Evolutionary conservation across 2,329 filamentous ascomycete genomes (phyloP).

Genomic region (Aspergillus neoniger): DNA sequence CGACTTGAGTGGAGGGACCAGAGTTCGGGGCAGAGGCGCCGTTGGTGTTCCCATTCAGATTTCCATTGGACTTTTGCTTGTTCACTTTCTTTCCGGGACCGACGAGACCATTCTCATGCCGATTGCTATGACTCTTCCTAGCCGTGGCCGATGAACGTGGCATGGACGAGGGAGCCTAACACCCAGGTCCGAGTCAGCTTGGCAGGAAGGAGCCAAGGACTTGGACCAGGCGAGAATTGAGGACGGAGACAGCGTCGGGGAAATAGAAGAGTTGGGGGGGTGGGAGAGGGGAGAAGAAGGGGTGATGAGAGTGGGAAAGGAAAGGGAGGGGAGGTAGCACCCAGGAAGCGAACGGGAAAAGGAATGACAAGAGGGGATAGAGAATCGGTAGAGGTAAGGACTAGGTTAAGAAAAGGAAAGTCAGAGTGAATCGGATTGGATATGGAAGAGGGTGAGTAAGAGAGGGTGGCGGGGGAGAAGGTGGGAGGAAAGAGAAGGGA

Average conservation of each 20-base stretch:
- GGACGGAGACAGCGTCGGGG: slow-evolving; percentile 24
- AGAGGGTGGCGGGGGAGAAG: slow-evolving; percentile 10
- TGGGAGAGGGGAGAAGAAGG: slow-evolving; percentile 8
- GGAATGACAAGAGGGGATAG: slow-evolving; percentile 21
- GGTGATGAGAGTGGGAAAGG: slow-evolving; percentile 2
- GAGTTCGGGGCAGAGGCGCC: slow-evolving; percentile 43
- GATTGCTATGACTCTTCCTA: slow-evolving; percentile 66
- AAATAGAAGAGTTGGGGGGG: background rate
- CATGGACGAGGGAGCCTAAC: slow-evolving; percentile 50
- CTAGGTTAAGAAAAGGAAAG: slow-evolving; percentile 18
- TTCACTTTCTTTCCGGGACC: slow-evolving; percentile 70
- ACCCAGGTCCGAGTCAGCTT: slow-evolving; percentile 50
- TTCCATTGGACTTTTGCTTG: slow-evolving; percentile 58
- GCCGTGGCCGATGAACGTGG: slow-evolving; percentile 51
- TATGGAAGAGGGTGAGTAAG: slow-evolving; percentile 16
- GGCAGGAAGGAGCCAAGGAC: slow-evolving; percentile 52
- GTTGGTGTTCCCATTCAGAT: slow-evolving; percentile 55
- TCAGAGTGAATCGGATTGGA: slow-evolving; percentile 16
- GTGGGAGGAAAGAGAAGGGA: slow-evolving; percentile 18
- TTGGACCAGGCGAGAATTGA: slow-evolving; percentile 43
- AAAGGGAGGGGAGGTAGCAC: slow-evolving; percentile 16
- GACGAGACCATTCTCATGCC: slow-evolving; percentile 87
- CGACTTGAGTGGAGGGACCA: slow-evolving; percentile 40
- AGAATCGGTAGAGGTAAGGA: slow-evolving; percentile 19
- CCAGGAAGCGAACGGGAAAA: slow-evolving; percentile 15